Percentiles rank a stretch among this genome's conserved stretches.
phyloP scores from a whole-genome alignment of 129 eudicot genomes.

The Lactuca sativa region DNA sequence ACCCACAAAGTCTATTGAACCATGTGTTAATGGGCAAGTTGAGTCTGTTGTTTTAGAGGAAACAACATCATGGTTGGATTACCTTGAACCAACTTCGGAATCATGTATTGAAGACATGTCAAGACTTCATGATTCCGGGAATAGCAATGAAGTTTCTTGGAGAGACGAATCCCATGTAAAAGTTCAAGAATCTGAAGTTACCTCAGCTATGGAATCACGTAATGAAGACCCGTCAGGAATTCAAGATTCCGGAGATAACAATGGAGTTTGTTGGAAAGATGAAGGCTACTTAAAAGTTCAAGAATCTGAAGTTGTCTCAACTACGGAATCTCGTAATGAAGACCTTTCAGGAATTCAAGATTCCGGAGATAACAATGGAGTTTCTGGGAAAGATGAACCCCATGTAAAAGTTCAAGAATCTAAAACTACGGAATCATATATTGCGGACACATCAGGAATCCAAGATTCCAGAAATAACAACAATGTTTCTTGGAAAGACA shows the following conservation, averaged over 20 bases:
- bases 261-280: slow-evolving; percentile 36
- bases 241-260: slow-evolving; percentile 25
- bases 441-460: slow-evolving; percentile 25
- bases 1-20: slow-evolving; percentile 32
- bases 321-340: slow-evolving; percentile 18
- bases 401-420: slow-evolving; percentile 54
- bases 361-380: slow-evolving; percentile 24
- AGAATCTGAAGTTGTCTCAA: slow-evolving; percentile 44
- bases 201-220: slow-evolving; percentile 6
- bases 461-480: slow-evolving; percentile 26
- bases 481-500: slow-evolving; percentile 39
- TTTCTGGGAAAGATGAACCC: slow-evolving; percentile 43
- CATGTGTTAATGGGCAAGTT: slow-evolving; percentile 25
- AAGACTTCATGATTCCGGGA: slow-evolving; percentile 18
- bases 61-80: slow-evolving; percentile 34
- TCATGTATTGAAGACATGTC: slow-evolving; percentile 14
- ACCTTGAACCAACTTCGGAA: slow-evolving; percentile 29
- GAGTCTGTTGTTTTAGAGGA: slow-evolving; percentile 11
- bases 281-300: slow-evolving; percentile 52
- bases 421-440: slow-evolving; percentile 26
- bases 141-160: slow-evolving; percentile 21
- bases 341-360: slow-evolving; percentile 29
- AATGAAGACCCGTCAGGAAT: slow-evolving; percentile 25
- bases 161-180: slow-evolving; percentile 4
- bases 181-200: background rate